Conservation (phyloP, 495 filamentous ascomycete species). For the Penicillium cosmopolitanum region DNA sequence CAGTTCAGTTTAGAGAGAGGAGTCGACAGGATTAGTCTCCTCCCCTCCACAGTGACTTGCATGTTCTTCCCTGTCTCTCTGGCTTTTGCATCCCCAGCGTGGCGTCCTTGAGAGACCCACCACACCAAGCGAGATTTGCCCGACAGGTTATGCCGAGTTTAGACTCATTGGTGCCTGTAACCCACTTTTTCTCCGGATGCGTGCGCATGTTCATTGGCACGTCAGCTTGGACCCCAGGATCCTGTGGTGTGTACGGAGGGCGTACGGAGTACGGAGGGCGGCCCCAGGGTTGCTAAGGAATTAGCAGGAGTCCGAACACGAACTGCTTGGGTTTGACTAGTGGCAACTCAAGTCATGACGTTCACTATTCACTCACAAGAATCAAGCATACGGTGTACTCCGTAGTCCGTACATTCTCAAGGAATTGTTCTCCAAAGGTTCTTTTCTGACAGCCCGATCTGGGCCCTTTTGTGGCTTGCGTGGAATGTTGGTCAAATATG, state of each 20-base stretch:
- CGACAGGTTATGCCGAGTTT: conserved; percentile 13
- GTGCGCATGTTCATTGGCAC: conserved; percentile 30
- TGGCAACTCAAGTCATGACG: conserved; percentile 38
- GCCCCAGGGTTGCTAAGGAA: conserved; percentile 9
- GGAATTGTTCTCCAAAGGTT: neutral
- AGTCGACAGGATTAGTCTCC: neutral
- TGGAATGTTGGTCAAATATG: neutral
- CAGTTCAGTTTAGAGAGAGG: no score
- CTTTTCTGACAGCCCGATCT: conserved; percentile 5
- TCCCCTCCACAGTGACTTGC: conserved; percentile 13
- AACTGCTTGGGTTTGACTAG: conserved; percentile 22
- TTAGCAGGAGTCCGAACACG: conserved; percentile 8
- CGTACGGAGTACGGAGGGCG: conserved; percentile 7
- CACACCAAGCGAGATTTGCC: conserved; percentile 22
- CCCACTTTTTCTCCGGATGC: conserved; percentile 37
- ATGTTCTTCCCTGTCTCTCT: neutral
- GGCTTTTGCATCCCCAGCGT: conserved; percentile 19
- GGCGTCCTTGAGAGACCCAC: conserved; percentile 22
- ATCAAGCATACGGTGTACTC: no score
- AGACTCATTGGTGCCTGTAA: conserved; percentile 25
- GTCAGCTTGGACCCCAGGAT: conserved; percentile 32
- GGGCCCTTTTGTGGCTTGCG: conserved; percentile 2
- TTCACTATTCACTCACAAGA: conserved; percentile 14
- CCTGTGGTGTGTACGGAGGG: conserved; percentile 18
- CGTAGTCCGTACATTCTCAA: neutral